Percentiles rank a stretch among this genome's conserved stretches.
phyloP scores from a whole-genome alignment of 2,329 filamentous ascomycete species.

The Sclerotinia trifoliorum region DNA sequence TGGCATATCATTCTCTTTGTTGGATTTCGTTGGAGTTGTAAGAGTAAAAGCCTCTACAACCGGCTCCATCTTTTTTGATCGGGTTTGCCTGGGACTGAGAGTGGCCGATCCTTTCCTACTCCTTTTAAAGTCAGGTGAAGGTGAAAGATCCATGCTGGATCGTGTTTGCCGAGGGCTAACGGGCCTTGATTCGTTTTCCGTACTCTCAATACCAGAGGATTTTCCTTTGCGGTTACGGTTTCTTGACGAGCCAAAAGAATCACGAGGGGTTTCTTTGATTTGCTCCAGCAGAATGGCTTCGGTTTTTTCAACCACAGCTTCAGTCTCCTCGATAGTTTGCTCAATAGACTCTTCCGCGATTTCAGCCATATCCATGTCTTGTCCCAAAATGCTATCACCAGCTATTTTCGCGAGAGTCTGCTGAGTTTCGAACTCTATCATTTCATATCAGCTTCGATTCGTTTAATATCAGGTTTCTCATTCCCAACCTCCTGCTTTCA shows the following conservation, averaged over 20 bases:
- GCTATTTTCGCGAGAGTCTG: not conserved
- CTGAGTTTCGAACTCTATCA: conserved; percentile 8
- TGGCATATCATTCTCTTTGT: conserved; percentile 1
- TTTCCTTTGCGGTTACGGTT: not conserved
- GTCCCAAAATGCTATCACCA: not conserved
- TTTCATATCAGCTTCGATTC: conserved; percentile 20
- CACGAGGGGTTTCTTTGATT: not conserved
- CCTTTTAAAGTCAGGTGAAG: not conserved
- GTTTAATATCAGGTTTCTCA: not conserved
- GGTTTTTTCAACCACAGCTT: not conserved
- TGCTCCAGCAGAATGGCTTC: conserved; percentile 3
- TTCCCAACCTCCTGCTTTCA: not conserved
- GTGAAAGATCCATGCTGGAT: conserved; percentile 1
- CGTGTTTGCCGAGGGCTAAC: not conserved
- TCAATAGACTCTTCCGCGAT: not conserved
- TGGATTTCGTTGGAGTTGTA: conserved; percentile 17
- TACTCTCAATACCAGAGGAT: not conserved
- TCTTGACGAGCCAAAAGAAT: not conserved
- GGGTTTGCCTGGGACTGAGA: conserved; percentile 18
- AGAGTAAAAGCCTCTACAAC: conserved; percentile 1
- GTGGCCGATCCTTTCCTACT: not conserved
- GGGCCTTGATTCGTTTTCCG: not conserved
- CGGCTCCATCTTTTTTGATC: conserved; percentile 11
- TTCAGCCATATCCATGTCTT: not conserved
- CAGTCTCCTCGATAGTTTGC: not conserved